A percentile compares a stretch with the other conserved stretches of the same genome.
These are phyloP conservation scores for Chenopodium berlandieri DNA, from an alignment of 148 eudicot species.

Conservation along the genomic window DNA sequence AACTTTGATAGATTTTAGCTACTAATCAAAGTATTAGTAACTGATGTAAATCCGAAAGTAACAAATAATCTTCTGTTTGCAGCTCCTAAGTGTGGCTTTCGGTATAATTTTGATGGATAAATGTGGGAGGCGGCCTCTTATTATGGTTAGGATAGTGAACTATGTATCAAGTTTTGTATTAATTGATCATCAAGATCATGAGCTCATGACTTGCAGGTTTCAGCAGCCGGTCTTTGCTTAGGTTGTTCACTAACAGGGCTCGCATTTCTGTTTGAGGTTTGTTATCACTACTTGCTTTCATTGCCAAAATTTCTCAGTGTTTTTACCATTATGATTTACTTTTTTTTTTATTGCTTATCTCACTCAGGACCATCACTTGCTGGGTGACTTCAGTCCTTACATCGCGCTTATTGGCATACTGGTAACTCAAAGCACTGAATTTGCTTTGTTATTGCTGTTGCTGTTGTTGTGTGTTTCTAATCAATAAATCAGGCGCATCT, in stretches of 20 bases:
- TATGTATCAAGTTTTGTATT: background rate
- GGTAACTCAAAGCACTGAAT: conserved; percentile 24
- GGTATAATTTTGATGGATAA: conserved; percentile 28
- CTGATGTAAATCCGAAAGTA: background rate
- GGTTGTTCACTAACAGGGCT: conserved; percentile 34
- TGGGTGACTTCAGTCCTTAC: conserved; percentile 31
- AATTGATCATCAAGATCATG: background rate
- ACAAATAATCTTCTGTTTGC: background rate
- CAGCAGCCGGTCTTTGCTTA: conserved; percentile 36
- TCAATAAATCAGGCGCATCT: no score
- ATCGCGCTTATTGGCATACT: conserved; percentile 35
- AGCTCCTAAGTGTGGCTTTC: conserved; percentile 28
- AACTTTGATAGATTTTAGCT: background rate
- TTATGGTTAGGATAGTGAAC: conserved; percentile 31
- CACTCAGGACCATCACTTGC: conserved; percentile 30
- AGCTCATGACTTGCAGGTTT: conserved; percentile 22
- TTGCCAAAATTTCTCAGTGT: background rate
- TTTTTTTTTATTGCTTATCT: background rate
- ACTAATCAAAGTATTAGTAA: background rate
- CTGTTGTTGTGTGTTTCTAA: background rate
- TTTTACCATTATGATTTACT: background rate
- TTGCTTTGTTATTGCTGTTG: background rate
- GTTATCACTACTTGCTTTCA: background rate
- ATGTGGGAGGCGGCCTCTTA: conserved; percentile 38
- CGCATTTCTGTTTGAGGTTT: conserved; percentile 35